These are phyloP conservation scores for Drosera spatulata DNA, from an alignment of 179 eudicot species.

Conservation along the genomic window DNA sequence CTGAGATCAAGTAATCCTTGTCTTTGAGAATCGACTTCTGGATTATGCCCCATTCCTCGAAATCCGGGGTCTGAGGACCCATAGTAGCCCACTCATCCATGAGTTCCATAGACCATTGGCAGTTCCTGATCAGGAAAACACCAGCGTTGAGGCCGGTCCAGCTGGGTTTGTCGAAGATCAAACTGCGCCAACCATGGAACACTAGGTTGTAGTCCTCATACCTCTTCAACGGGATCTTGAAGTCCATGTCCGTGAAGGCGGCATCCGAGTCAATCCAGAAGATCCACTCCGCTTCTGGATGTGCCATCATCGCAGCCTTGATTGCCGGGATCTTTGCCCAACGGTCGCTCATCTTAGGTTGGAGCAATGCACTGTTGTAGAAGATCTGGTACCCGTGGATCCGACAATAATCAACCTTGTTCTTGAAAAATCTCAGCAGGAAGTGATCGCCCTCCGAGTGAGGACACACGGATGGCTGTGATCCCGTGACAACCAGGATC, in stretches of 20 bases:
- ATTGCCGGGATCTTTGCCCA: constrained; percentile 41
- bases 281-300: constrained; percentile 42
- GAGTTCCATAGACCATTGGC: constrained; percentile 51
- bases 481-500: constrained; percentile 29
- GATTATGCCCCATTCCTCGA: constrained; percentile 25
- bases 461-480: constrained; percentile 23
- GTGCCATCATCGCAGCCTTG: constrained; percentile 33
- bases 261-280: constrained; percentile 43
- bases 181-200: constrained; percentile 25
- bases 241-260: constrained; percentile 44
- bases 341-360: constrained; percentile 23
- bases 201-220: constrained; percentile 27
- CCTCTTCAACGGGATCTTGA: constrained; percentile 25
- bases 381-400: constrained; percentile 26
- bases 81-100: constrained; percentile 34
- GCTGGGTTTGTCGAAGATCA: constrained; percentile 23
- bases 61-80: constrained; percentile 43
- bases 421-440: constrained; percentile 26
- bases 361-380: constrained; percentile 27
- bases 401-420: constrained; percentile 31
- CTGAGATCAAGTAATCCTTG: constrained; percentile 19
- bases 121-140: constrained; percentile 36
- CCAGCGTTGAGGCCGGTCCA: constrained; percentile 40
- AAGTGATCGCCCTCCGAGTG: constrained; percentile 21
- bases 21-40: constrained; percentile 16